phyloP scores from a whole-genome alignment of 2,329 filamentous ascomycete genomes.

The Neonectria faginata region DNA sequence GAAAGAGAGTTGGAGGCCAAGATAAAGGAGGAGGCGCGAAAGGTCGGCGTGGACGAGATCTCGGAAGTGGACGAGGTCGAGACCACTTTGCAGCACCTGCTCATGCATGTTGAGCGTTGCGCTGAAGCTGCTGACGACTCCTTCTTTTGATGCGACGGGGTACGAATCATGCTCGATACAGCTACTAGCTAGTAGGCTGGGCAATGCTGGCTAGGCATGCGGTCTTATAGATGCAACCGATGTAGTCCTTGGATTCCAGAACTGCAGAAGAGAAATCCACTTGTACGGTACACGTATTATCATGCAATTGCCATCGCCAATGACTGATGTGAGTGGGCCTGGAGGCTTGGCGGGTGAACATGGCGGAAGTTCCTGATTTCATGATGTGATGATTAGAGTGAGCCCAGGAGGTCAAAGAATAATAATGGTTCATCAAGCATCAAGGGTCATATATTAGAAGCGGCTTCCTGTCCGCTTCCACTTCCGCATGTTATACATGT shows the following conservation, averaged over 20 bases:
- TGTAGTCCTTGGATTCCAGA: background rate
- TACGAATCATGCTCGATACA: background rate
- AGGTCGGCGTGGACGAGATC: constrained; percentile 22
- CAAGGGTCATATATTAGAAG: constrained; percentile 18
- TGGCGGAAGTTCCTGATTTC: too few species aligned
- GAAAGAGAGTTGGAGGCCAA: constrained; percentile 23
- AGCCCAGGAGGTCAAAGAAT: constrained; percentile 3
- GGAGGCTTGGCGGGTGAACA: background rate
- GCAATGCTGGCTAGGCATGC: background rate
- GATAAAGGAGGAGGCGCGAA: constrained; percentile 24
- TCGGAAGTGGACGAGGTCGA: constrained; percentile 25
- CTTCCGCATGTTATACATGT: constrained; percentile 41
- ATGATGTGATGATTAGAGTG: background rate
- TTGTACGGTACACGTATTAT: background rate
- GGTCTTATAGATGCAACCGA: background rate
- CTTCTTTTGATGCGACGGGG: constrained; percentile 18
- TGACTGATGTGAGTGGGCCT: background rate
- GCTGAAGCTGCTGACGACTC: constrained; percentile 9
- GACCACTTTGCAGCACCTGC: constrained; percentile 9
- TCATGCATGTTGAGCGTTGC: constrained; percentile 2
- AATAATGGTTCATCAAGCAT: constrained; percentile 24
- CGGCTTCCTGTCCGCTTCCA: constrained; percentile 20
- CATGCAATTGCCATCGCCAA: background rate
- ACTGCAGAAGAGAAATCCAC: background rate
- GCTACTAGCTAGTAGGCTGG: background rate